A percentile compares a stretch with the other conserved stretches of the same genome.
Conservation (phyloP, 768 basidiomycete species). For the Candolleomyces efflorescens region DNA sequence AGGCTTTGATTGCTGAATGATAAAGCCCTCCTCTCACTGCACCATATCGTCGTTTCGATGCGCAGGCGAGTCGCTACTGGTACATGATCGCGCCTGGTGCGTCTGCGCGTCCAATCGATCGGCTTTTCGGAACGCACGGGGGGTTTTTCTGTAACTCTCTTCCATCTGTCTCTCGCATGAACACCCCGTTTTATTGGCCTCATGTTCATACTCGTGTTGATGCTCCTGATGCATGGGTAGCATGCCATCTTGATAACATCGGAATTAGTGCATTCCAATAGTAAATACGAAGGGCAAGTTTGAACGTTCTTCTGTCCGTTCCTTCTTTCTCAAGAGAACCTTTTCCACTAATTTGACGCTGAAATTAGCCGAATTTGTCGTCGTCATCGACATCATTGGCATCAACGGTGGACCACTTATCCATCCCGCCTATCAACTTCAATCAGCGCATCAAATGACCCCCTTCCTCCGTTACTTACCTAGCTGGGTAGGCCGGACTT, state of each 20-base stretch:
- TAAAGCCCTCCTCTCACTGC: not conserved
- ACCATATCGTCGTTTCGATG: not conserved
- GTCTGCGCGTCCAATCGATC: not conserved
- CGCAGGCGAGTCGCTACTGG: too few relatives aligned
- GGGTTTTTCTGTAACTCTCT: not conserved
- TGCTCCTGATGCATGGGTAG: constrained; percentile 14
- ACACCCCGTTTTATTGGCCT: constrained; percentile 20
- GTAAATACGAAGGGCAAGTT: too few relatives aligned
- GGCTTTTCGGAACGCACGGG: constrained; percentile 7
- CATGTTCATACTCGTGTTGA: constrained; percentile 40
- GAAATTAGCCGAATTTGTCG: not conserved
- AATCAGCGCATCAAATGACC: too few relatives aligned
- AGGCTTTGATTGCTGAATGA: not conserved
- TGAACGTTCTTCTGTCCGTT: too few relatives aligned
- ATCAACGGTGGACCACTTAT: too few relatives aligned
- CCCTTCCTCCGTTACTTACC: not conserved
- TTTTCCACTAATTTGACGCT: not conserved
- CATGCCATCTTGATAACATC: constrained; percentile 11
- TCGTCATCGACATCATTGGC: too few relatives aligned
- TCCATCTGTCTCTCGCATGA: not conserved
- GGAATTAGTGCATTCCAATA: not conserved
- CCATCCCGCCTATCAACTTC: too few relatives aligned
- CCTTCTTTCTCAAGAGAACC: not conserved
- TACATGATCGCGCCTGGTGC: not conserved
- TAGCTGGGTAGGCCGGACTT: too few relatives aligned